Base-by-base conservation (phyloP, 2,329 filamentous ascomycete genomes). In the Alternaria sp. region DNA sequence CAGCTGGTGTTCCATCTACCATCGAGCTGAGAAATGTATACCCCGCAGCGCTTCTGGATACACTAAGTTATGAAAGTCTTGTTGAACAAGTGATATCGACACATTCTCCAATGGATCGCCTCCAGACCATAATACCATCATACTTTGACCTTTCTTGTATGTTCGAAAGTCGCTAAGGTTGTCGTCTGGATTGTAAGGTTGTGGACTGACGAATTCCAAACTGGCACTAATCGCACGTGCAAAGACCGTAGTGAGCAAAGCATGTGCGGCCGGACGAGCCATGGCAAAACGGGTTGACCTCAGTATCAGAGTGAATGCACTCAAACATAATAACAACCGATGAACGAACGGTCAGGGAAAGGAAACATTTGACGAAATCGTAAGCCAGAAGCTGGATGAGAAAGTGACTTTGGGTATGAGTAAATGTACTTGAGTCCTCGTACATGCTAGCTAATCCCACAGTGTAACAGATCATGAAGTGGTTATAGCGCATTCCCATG, bases 201-300 rank as follows among this genome's bases (percentile, higher is more conserved):
- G 38, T 7, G 59, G 59, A 11, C 53, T 59, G 55, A 49, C 22
- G 30, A 62, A 62, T 22, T 34, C 10, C 59, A 62, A 38, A 38
- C 34, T 52, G 4, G 20, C 27, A 28, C 50, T 28, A 14, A 25
- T 30, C 18, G 55, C 54, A 14, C 28, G 12, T 27, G 49, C 28
- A 16, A 49, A 14, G 3, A 56, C 25, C 14, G 20, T 27, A 11
- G 38, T 12, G 20, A 52, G 12, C 46, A 51, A 25, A 18, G 48
- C 34, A 30, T 16, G 32, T 38, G 48, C 40, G 10, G 32, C 55
- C 6, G 46, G 22, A 3, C 48, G 48, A 28, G 48, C 30, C 55
- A 58, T 52, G 16, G 22, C 27, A 18, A 10, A 28, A 46, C 5
- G 16, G 41, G 38, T 28, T 3, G 9, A 12, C 25, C 34, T 50